Evolutionary conservation across 345 rosid genomes (phyloP).

Genomic region (Combretum micranthum): DNA sequence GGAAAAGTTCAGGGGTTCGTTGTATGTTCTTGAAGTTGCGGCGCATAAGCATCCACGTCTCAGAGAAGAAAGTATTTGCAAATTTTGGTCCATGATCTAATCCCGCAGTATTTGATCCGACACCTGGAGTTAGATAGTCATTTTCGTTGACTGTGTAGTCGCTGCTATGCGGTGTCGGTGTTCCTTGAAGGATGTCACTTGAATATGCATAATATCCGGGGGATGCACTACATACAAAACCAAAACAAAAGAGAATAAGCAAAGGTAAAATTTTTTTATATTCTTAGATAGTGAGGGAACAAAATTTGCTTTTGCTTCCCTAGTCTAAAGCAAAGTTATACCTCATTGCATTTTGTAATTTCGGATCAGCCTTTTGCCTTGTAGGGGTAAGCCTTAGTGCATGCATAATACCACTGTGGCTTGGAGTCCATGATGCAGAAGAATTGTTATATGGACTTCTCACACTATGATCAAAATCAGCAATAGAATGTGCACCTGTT

Average conservation of each 20-base stretch:
- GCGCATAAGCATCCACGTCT: constrained; percentile 57
- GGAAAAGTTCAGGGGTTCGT: constrained; percentile 70
- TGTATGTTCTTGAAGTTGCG: constrained; percentile 55
- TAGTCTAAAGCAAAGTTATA: constrained; percentile 6
- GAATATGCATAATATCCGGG: constrained; percentile 38
- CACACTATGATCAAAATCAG: constrained; percentile 39
- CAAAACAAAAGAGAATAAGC: neutral
- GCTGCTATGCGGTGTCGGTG: constrained; percentile 62
- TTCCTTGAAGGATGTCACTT: constrained; percentile 34
- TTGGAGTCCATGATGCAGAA: constrained; percentile 44
- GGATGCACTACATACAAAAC: constrained; percentile 30
- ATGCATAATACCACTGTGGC: constrained; percentile 32
- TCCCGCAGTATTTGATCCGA: neutral
- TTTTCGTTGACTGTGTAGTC: constrained; percentile 66
- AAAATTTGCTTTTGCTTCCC: neutral
- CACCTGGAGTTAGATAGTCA: constrained; percentile 42
- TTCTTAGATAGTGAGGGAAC: no score
- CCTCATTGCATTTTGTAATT: constrained; percentile 35
- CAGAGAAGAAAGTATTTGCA: constrained; percentile 40
- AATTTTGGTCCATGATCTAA: constrained; percentile 32
- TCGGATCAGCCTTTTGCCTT: constrained; percentile 20
- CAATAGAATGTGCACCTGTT: constrained; percentile 6
- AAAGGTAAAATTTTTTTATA: no score
- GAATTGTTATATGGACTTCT: constrained; percentile 39
- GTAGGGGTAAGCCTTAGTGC: constrained; percentile 42